Conservation (phyloP, 2,329 filamentous ascomycete genomes). For the Fusarium anguioides region DNA sequence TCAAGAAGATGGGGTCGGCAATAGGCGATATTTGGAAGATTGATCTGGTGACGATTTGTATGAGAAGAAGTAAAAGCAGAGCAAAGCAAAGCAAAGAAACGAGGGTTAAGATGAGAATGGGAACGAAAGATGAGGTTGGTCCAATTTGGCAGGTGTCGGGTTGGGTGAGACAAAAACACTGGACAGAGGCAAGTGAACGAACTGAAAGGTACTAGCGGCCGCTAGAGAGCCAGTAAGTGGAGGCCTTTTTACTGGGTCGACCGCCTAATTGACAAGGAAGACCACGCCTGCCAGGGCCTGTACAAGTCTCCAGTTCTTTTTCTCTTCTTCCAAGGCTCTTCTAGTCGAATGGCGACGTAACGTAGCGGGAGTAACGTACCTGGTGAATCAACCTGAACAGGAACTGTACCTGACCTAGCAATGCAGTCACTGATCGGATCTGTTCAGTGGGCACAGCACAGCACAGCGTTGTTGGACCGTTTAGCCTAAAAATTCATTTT, state of each 20-base stretch:
- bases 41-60: slow-evolving; percentile 30
- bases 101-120: slow-evolving; percentile 2
- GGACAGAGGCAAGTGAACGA: slow-evolving; percentile 1
- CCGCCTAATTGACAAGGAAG: background rate
- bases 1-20: slow-evolving; percentile 20
- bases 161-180: slow-evolving; percentile 21
- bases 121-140: slow-evolving; percentile 7
- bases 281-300: slow-evolving; percentile 5
- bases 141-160: slow-evolving; percentile 2
- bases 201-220: slow-evolving; percentile 32
- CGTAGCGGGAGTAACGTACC: slow-evolving; percentile 17
- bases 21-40: slow-evolving; percentile 23
- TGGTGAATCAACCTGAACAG: background rate
- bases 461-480: background rate
- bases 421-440: background rate
- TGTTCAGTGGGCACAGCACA: background rate
- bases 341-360: slow-evolving; percentile 10
- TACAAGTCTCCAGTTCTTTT: slow-evolving; percentile 2
- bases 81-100: background rate
- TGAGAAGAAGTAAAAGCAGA: slow-evolving; percentile 22
- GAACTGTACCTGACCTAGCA: background rate
- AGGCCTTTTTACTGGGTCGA: slow-evolving; percentile 9
- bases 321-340: slow-evolving; percentile 13
- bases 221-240: slow-evolving; percentile 8
- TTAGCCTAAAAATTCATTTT: slow-evolving; percentile 1